Evolutionary conservation across 139 green algal species (phyloP), one percentile per base, ranked within the genome.

Genomic region (Chlorella sorokiniana): DNA sequence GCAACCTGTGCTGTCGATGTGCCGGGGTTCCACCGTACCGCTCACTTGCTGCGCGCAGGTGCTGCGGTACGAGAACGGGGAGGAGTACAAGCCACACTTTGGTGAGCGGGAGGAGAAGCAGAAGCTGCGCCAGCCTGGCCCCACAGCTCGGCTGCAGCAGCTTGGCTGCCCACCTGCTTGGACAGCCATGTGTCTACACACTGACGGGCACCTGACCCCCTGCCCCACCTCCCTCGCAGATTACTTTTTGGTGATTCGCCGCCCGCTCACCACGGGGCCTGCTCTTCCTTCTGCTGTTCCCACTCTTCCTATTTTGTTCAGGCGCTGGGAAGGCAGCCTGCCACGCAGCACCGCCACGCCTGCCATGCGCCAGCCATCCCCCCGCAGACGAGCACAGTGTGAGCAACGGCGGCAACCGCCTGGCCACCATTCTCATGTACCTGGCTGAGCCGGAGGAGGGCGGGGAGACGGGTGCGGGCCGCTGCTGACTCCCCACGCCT

Each of bases 391-490:
- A 45, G 10, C 8, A 18, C 52, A 69, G 59, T 33, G 82, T 86
- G 52, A 69, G 83, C 18, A 89, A 91, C 25, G 93, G 93, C 63
- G 91, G 91, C 18, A 91, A 96, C 64, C 87, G 93, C 23, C 81
- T 95, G 22, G 93, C 92, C 35, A 96, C 93, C 6, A 83, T 96
- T 61, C 89, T 96, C 23, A 94, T 96, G 86, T 96, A 96, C 88
- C 85, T 96, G 70, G 69, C 81, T 0, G 85, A 83, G 0, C 41
- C 64, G 4, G 83, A 87, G 54, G 77, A 89, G 65, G 88, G 88
- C 6, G 88, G 88, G 4, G 88, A 92, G 69, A 92, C 88, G 8
- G 73, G 73, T 78, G 44, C 37, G 71, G 2, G 7, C 14, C 0
- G 18, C 35, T 29, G 10, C 31, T 23, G 54, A 40, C 40, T 52